Percentiles rank a stretch among this genome's conserved stretches.
Conservation (phyloP, 2,329 filamentous ascomycete species). For the Exophiala sideris region DNA sequence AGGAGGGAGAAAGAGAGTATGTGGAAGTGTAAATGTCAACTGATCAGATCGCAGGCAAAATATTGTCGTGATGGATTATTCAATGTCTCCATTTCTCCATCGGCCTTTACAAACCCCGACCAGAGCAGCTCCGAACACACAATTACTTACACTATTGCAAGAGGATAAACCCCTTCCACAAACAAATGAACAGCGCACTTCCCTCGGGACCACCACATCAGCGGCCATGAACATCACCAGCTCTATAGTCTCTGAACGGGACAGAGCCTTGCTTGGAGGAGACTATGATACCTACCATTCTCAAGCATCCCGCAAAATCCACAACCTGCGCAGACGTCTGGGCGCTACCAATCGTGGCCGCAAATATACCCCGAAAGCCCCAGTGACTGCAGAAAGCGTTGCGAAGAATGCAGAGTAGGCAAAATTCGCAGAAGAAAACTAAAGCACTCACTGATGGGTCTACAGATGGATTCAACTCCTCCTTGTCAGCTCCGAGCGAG, state of each 20-base stretch:
- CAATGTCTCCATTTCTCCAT: no score
- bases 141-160: no score
- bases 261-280: constrained; percentile 79
- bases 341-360: constrained; percentile 79
- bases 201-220: neutral
- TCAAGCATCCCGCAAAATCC: constrained; percentile 75
- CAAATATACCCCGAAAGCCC: constrained; percentile 72
- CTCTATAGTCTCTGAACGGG: constrained; percentile 73
- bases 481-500: constrained; percentile 80
- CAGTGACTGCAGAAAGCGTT: constrained; percentile 72
- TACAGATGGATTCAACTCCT: constrained; percentile 71
- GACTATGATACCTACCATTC: constrained; percentile 83
- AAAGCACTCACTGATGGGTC: constrained; percentile 11
- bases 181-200: neutral
- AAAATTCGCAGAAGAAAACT: neutral
- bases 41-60: no score
- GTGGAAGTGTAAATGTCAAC: no score
- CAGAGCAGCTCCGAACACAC: no score
- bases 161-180: neutral
- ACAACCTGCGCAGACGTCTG: constrained; percentile 79
- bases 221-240: constrained; percentile 80
- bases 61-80: no score
- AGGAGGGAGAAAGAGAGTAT: no score
- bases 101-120: no score
- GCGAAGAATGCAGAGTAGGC: constrained; percentile 70